Conservation (phyloP, 2,329 filamentous ascomycete species). For the Xylaria sp. region DNA sequence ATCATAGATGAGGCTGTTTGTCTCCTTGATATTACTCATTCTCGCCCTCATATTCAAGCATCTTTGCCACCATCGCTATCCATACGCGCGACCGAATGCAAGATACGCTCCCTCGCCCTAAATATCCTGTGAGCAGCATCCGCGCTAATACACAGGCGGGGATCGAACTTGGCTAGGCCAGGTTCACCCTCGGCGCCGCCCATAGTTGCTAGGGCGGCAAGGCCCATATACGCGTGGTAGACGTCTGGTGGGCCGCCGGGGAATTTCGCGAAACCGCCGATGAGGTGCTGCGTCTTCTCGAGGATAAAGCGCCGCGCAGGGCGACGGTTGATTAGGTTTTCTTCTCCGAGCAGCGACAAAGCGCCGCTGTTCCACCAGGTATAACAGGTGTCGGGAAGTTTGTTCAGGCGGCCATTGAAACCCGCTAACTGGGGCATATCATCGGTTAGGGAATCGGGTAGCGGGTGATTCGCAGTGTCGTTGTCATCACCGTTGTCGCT, state of each 20-base stretch:
- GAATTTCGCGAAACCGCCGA: constrained; percentile 84
- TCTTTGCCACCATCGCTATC: not conserved
- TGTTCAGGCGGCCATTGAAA: constrained; percentile 92
- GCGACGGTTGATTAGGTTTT: constrained; percentile 66
- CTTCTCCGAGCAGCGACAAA: constrained; percentile 68
- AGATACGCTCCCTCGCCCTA: constrained; percentile 53
- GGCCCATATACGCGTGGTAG: constrained; percentile 88
- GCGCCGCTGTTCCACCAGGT: constrained; percentile 89
- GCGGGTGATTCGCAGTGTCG: constrained; percentile 52
- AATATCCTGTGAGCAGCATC: constrained; percentile 65
- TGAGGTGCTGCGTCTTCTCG: constrained; percentile 84
- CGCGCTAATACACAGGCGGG: constrained; percentile 78
- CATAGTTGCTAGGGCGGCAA: constrained; percentile 81
- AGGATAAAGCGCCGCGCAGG: constrained; percentile 82
- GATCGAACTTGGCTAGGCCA: constrained; percentile 77
- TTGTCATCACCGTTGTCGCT: constrained; percentile 58
- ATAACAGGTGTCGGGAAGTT: constrained; percentile 94
- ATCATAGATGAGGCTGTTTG: not conserved
- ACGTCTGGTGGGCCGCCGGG: constrained; percentile 78
- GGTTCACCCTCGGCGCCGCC: constrained; percentile 61
- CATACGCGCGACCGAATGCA: constrained; percentile 15
- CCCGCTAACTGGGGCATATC: constrained; percentile 58
- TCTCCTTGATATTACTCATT: not conserved
- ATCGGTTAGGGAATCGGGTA: constrained; percentile 49
- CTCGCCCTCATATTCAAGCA: not conserved